These are phyloP conservation scores for Neurospora sp. DNA, from an alignment of 495 filamentous ascomycete genomes.

Conservation along the genomic window DNA sequence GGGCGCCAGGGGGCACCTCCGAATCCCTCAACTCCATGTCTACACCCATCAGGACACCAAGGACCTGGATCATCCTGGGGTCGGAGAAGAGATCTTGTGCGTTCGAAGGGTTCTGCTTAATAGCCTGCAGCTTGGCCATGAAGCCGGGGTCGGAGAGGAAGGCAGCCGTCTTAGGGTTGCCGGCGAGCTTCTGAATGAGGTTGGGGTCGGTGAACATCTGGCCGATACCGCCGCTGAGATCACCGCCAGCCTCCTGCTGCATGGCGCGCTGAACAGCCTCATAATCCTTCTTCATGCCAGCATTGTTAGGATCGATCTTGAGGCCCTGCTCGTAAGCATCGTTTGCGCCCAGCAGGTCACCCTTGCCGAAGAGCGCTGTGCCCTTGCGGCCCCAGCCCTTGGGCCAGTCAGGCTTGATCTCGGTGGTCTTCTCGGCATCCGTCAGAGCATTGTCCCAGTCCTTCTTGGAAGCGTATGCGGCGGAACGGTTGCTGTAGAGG, in stretches of 20 bases:
- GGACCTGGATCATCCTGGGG: conserved; percentile 84
- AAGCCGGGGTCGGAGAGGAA: conserved; percentile 77
- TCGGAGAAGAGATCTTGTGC: conserved; percentile 75
- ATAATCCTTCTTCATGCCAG: conserved; percentile 81
- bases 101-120: conserved; percentile 70
- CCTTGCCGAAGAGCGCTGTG: conserved; percentile 74
- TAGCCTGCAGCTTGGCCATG: conserved; percentile 75
- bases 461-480: conserved; percentile 84
- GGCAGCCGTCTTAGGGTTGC: conserved; percentile 83
- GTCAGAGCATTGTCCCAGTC: conserved; percentile 74
- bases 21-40: conserved; percentile 75
- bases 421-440: conserved; percentile 85
- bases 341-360: conserved; percentile 71
- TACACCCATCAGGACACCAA: conserved; percentile 86
- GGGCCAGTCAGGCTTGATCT: conserved; percentile 95
- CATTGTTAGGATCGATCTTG: conserved; percentile 83
- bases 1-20: conserved; percentile 31
- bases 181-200: conserved; percentile 78
- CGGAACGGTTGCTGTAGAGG: conserved; percentile 94
- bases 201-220: conserved; percentile 90
- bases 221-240: conserved; percentile 67
- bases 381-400: conserved; percentile 93
- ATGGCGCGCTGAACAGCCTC: conserved; percentile 80
- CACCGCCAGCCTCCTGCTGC: conserved; percentile 56
- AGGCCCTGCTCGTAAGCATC: conserved; percentile 89